A percentile compares a stretch with the other conserved stretches of the same genome.
Conservation (phyloP, 1,284 basidiomycete genomes). For the Ustilago tritici region DNA sequence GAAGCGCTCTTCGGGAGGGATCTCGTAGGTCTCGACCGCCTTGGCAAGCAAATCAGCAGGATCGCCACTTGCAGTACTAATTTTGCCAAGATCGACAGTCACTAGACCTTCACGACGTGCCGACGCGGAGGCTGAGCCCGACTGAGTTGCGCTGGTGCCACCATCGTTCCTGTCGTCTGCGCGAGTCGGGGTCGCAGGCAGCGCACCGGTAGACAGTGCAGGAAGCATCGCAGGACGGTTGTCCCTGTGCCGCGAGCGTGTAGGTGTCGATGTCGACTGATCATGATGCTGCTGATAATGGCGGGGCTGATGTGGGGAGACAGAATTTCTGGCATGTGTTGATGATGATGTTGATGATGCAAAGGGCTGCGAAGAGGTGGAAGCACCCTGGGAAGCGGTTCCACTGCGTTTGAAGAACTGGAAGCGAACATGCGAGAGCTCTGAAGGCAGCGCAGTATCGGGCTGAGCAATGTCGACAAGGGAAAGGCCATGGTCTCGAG, state of each 20-base stretch:
- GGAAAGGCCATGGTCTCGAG: slow-evolving; percentile 69
- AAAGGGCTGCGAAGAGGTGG: slow-evolving; percentile 21
- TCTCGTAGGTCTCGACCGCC: slow-evolving; percentile 77
- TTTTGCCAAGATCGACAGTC: slow-evolving; percentile 51
- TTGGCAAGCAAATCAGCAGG: slow-evolving; percentile 76
- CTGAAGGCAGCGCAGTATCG: slow-evolving; percentile 60
- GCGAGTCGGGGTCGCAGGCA: slow-evolving; percentile 33
- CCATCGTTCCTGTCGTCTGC: slow-evolving; percentile 22
- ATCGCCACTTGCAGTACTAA: slow-evolving; percentile 30
- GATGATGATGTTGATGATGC: slow-evolving; percentile 25
- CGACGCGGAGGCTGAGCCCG: slow-evolving; percentile 13
- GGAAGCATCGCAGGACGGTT: slow-evolving; percentile 38
- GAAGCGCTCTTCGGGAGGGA: slow-evolving; percentile 87
- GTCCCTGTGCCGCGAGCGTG: slow-evolving; percentile 42
- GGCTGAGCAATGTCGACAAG: slow-evolving; percentile 70
- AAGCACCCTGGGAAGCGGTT: slow-evolving; percentile 9
- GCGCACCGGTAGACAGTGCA: slow-evolving; percentile 31
- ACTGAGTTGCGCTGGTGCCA: neutral
- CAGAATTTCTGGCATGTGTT: slow-evolving; percentile 14
- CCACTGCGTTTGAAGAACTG: slow-evolving; percentile 71
- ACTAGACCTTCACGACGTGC: slow-evolving; percentile 55
- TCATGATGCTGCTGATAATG: slow-evolving; percentile 23
- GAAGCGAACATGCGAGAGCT: slow-evolving; percentile 69
- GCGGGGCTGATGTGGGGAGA: slow-evolving; percentile 28
- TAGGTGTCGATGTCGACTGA: slow-evolving; percentile 34